Evolutionary conservation across 495 filamentous ascomycete genomes (phyloP).

Genomic region (Trichoderma gamsii): DNA sequence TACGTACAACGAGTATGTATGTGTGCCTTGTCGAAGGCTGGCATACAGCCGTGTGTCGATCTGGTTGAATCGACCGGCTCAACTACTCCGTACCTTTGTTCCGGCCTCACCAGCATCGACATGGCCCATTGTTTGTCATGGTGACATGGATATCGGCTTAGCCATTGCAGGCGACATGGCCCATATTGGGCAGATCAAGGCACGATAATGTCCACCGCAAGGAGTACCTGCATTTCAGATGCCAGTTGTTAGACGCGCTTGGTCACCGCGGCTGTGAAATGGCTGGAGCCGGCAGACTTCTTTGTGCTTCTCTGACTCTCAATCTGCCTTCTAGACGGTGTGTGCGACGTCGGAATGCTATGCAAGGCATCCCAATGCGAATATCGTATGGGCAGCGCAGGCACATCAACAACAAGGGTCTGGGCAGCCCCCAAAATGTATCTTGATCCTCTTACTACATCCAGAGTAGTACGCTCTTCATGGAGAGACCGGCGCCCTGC

Average conservation of each 20-base stretch:
- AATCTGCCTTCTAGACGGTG: not conserved
- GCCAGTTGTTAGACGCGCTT: not conserved
- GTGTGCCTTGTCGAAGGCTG: too few species aligned
- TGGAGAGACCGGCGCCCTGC: not conserved
- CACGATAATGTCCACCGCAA: not conserved
- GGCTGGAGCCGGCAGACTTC: not conserved
- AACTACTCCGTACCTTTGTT: not conserved
- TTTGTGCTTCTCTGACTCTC: not conserved
- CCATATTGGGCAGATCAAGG: not conserved
- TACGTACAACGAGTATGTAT: too few species aligned
- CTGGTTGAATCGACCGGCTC: too few species aligned
- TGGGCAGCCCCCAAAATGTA: not conserved
- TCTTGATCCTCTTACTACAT: not conserved
- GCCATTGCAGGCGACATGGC: not conserved
- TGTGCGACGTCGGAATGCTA: not conserved
- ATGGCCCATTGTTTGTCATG: not conserved
- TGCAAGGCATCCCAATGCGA: constrained; percentile 8
- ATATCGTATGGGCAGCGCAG: not conserved
- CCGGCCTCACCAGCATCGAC: not conserved
- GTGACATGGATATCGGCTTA: constrained; percentile 1
- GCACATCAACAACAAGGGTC: constrained; percentile 1
- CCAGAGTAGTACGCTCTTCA: not conserved
- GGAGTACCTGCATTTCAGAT: not conserved
- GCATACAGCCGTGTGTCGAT: too few species aligned
- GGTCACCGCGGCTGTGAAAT: not conserved